Evolutionary conservation across 805 yeast species (phyloP).

Genomic region (Zygoascus biomembranicola): DNA sequence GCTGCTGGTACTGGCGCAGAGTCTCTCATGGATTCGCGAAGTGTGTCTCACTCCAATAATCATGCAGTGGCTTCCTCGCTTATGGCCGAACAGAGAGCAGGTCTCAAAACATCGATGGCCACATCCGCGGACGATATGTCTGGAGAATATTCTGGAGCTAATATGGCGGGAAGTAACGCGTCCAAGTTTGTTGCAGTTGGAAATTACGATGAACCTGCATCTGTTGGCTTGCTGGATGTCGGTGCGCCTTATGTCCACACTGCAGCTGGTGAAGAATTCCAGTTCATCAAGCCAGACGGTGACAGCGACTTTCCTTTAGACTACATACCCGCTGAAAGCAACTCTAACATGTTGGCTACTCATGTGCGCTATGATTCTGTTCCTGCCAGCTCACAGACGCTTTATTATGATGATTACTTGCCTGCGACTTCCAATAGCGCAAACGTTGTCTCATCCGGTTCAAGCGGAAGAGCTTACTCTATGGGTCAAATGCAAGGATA

Average conservation of each 20-base stretch:
- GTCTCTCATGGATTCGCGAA: not conserved
- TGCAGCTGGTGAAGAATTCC: not conserved
- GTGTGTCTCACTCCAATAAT: not conserved
- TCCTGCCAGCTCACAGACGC: constrained; percentile 11
- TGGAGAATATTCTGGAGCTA: not conserved
- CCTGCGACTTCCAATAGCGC: not conserved
- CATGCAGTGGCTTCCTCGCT: not conserved
- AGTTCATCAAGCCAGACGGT: not conserved
- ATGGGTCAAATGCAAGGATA: not conserved
- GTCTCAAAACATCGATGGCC: not conserved
- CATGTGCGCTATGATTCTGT: constrained; percentile 9
- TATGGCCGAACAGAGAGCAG: not conserved
- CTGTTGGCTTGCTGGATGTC: not conserved
- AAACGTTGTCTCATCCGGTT: not conserved
- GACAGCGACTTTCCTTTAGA: constrained; percentile 22
- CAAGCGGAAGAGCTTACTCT: not conserved
- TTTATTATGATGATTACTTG: not conserved
- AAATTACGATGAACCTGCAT: not conserved
- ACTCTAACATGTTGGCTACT: not conserved
- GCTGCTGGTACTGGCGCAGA: not conserved
- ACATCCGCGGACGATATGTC: not conserved
- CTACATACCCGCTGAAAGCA: constrained; percentile 9
- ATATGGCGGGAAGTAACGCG: not conserved
- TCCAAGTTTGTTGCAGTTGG: not conserved
- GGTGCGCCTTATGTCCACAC: not conserved